These are phyloP conservation scores for Ilex asprella DNA, from an alignment of 257 asterid genomes.

Conservation along the genomic window DNA sequence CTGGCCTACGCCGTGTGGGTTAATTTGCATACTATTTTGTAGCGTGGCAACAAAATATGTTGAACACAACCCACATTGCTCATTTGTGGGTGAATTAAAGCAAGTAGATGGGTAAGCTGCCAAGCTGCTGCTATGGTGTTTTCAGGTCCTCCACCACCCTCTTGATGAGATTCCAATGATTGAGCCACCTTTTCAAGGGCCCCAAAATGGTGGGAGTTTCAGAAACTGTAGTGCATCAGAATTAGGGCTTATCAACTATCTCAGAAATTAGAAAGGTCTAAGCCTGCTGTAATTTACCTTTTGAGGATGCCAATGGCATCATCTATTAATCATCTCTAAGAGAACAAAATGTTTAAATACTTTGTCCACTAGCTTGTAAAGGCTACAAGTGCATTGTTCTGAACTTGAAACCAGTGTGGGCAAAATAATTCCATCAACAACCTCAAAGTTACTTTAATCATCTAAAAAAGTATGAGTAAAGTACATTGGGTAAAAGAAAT, in stretches of 20 bases:
- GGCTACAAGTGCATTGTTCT: conserved; percentile 34
- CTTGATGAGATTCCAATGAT: conserved; percentile 21
- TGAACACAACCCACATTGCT: too few relatives aligned
- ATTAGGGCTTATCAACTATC: conserved; percentile 4
- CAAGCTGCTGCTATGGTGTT: too few relatives aligned
- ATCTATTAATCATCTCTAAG: conserved; percentile 13
- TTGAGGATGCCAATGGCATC: conserved; percentile 36
- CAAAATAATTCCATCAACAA: conserved; percentile 33
- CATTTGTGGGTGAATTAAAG: too few relatives aligned
- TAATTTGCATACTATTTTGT: too few relatives aligned
- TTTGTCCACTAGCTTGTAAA: conserved; percentile 31
- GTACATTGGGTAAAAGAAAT: too few relatives aligned
- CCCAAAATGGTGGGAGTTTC: conserved; percentile 33
- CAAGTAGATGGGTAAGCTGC: too few relatives aligned
- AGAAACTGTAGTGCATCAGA: conserved; percentile 20
- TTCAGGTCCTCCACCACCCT: too few relatives aligned
- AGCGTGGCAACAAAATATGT: too few relatives aligned
- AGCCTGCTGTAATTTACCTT: conserved; percentile 18
- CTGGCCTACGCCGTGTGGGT: too few relatives aligned
- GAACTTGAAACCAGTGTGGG: conserved; percentile 34
- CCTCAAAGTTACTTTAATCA: conserved; percentile 14
- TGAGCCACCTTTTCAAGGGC: conserved; percentile 23
- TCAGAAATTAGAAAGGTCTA: conserved; percentile 2
- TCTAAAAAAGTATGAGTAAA: not conserved
- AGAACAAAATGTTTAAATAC: conserved; percentile 26